phyloP scores from a whole-genome alignment of 176 grass and related monocot species.

The Oryza nivara region DNA sequence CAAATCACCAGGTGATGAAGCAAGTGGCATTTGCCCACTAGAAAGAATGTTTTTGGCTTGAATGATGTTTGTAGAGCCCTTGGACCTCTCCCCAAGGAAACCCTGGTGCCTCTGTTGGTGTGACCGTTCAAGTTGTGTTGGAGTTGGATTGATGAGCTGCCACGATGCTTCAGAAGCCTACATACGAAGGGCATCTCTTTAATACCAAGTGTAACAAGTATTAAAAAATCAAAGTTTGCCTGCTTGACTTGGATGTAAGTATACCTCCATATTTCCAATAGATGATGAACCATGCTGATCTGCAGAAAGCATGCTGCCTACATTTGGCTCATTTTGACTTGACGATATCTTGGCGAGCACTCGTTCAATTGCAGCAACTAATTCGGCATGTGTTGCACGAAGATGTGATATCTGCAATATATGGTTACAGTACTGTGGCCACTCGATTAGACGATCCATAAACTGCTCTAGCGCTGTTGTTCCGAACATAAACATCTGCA shows the following conservation, averaged over 20 bases:
- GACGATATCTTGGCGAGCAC: conserved; percentile 89
- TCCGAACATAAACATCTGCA: conserved; percentile 99
- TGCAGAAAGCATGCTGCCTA: conserved; percentile 47
- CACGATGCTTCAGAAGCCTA: conserved; percentile 86
- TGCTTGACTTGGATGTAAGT: conserved; percentile 12
- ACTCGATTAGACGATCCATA: conserved; percentile 88
- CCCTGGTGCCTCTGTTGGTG: conserved; percentile 82
- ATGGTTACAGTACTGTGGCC: conserved; percentile 96
- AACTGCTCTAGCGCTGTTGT: conserved; percentile 90
- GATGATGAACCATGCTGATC: conserved; percentile 72
- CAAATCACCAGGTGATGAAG: conserved; percentile 56
- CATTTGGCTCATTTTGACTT: conserved; percentile 85
- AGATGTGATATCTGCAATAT: conserved; percentile 99
- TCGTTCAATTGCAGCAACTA: conserved; percentile 80
- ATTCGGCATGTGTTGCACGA: conserved; percentile 74
- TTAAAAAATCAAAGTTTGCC: conserved; percentile 1
- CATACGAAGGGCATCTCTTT: conserved; percentile 22
- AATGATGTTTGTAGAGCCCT: conserved; percentile 45
- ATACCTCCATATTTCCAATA: conserved; percentile 79
- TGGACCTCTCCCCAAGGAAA: conserved; percentile 73
- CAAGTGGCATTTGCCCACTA: conserved; percentile 50
- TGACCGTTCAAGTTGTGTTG: conserved; percentile 70
- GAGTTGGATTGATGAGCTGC: conserved; percentile 66
- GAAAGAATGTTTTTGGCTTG: conserved; percentile 61
- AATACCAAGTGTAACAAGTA: neutral